Evolutionary conservation across 2,329 filamentous ascomycete species (phyloP).

Genomic region (Penicillium sp.): DNA sequence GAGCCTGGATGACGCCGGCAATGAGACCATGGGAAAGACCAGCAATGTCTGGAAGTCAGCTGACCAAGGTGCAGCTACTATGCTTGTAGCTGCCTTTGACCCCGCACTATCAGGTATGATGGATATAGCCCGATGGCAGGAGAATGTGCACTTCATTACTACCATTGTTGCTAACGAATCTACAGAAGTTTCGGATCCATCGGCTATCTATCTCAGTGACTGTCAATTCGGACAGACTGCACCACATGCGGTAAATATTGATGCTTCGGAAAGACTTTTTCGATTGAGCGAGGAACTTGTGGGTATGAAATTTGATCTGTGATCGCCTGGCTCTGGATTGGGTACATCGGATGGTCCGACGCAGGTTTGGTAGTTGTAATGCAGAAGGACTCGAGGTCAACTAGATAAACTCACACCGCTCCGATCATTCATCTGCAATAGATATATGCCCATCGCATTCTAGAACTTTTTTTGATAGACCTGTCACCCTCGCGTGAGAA

Average conservation of each 20-base stretch:
- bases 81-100: slow-evolving; percentile 51
- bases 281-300: slow-evolving; percentile 44
- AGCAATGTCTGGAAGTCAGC: slow-evolving; percentile 38
- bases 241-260: slow-evolving; percentile 40
- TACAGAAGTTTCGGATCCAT: slow-evolving; percentile 15
- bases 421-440: neutral
- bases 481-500: neutral
- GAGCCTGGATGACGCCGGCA: slow-evolving; percentile 20
- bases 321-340: neutral
- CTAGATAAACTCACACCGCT: neutral
- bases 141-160: neutral
- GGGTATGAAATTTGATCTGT: slow-evolving; percentile 39
- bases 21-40: slow-evolving; percentile 30
- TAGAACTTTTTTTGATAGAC: neutral
- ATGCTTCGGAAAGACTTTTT: slow-evolving; percentile 45
- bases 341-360: slow-evolving; percentile 6
- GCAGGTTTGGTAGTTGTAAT: neutral
- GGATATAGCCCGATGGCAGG: neutral
- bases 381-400: neutral
- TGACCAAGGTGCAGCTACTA: slow-evolving; percentile 50
- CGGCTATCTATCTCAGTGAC: slow-evolving; percentile 38
- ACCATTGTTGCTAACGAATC: neutral
- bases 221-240: slow-evolving; percentile 35
- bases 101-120: slow-evolving; percentile 38
- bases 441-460: neutral